These are phyloP conservation scores for Neopestalotiopsis sp. DNA, from an alignment of 2,329 filamentous ascomycete species.

Conservation along the genomic window DNA sequence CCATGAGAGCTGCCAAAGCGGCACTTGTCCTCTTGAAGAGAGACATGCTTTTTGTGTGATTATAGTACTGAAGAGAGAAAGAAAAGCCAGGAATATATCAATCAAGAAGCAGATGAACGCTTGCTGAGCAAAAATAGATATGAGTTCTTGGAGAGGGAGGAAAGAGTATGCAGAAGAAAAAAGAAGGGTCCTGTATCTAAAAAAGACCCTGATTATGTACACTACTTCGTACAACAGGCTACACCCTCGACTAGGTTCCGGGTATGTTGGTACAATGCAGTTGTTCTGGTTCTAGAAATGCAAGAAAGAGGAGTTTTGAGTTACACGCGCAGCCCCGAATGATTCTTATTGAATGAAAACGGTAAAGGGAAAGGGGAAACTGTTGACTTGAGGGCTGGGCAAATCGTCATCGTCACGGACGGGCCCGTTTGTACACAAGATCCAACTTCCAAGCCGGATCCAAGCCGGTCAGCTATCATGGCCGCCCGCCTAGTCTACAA, in stretches of 20 bases:
- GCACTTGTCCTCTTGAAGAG: constrained; percentile 27
- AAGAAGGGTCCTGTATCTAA: background rate
- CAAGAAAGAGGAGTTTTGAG: constrained; percentile 21
- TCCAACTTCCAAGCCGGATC: no score
- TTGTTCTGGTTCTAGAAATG: constrained; percentile 1
- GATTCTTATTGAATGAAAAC: constrained; percentile 25
- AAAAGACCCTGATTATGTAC: background rate
- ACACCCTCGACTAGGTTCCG: background rate
- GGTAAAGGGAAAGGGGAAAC: constrained; percentile 22
- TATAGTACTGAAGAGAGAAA: constrained; percentile 22
- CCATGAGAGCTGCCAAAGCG: constrained; percentile 29
- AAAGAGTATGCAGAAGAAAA: constrained; percentile 1
- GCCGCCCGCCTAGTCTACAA: background rate
- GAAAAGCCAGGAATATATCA: constrained; percentile 14
- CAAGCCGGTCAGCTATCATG: background rate
- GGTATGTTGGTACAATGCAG: background rate
- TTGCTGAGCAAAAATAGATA: background rate
- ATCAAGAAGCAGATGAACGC: background rate
- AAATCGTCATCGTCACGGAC: constrained; percentile 7
- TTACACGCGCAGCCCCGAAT: constrained; percentile 20
- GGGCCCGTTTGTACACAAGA: background rate
- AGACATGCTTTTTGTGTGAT: constrained; percentile 28
- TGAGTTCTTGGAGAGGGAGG: background rate
- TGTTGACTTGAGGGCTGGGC: background rate
- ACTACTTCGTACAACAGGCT: background rate